Base-by-base conservation (phyloP, 1,139 yeast genomes). In the Saccharomyces hybrid region DNA sequence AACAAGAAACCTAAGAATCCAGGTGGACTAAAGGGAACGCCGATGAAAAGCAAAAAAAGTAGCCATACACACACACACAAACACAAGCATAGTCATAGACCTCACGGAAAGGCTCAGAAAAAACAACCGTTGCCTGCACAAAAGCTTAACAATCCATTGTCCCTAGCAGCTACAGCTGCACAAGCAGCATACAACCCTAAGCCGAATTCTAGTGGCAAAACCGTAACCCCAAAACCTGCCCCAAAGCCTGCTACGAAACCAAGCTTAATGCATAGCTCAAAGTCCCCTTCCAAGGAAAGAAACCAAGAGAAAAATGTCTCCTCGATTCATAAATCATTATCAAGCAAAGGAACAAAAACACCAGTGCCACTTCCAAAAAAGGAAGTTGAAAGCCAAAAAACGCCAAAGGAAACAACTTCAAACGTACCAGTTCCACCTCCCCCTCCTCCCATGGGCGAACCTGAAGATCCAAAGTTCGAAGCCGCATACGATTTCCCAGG, bases 401-500 rank as follows among this genome's bases (percentile, higher is more conserved):
- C 60, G 6, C 58, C 62, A 14, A 62, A 63, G 9, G 52, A 66
- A 16, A 64, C 67, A 11, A 64, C 70, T 21, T 67, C 65, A 9
- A 65, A 64, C 8, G 75, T 79, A 1, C 80, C 85, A 2, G 86
- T 90, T 0, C 90, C 95, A 4, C 85, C 95, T 0, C 83, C 87
- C 0, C 80, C 87, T 8, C 79, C 84, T 0, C 77, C 82, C 0
- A 74, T 76, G 4, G 73, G 78, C 2, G 74, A 78, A 52, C 90
- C 96, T 1, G 77, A 83, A 55, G 80, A 76, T 66, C 96, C 97
- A 29, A 84, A 88, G 1, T 95, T 78, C 70, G 84, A 83, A 64
- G 99, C 96, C 0, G 81, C 90, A 56, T 95, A 87, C 67, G 97
- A 90, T 63, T 95, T 88, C 71, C 86, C 84, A 34, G 97, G 97